Evolutionary conservation across 768 basidiomycete genomes (phyloP).

Genomic region (Boletales sp.): DNA sequence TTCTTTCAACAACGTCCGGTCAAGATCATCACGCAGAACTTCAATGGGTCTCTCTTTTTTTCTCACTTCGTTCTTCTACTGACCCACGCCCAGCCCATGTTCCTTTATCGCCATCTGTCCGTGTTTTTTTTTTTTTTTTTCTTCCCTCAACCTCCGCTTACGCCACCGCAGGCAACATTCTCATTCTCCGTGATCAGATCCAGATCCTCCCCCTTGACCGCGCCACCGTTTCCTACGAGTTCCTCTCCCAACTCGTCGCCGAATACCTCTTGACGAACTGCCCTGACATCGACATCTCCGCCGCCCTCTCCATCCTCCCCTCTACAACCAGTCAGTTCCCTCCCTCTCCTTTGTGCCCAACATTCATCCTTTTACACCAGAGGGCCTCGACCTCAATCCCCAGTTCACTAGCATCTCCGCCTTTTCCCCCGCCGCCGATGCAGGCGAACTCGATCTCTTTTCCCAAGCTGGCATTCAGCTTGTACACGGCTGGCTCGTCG

Average conservation of each 20-base stretch:
- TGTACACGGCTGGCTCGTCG: conserved; percentile 76
- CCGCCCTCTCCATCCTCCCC: conserved; percentile 40
- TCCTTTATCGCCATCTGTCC: conserved; percentile 88
- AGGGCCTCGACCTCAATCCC: conserved; percentile 89
- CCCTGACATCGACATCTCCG: conserved; percentile 35
- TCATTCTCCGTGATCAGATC: conserved; percentile 82
- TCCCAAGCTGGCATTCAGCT: conserved; percentile 76
- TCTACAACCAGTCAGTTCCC: conserved; percentile 63
- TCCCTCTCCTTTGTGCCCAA: not conserved
- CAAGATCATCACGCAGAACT: conserved; percentile 80
- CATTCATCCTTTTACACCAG: conserved; percentile 31
- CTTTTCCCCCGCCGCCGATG: conserved; percentile 61
- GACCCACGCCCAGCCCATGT: conserved; percentile 57
- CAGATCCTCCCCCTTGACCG: conserved; percentile 64
- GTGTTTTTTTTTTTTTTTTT: conserved; percentile 13
- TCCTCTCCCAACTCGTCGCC: conserved; percentile 77
- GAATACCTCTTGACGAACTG: conserved; percentile 69
- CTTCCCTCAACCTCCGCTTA: not conserved
- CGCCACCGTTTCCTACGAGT: conserved; percentile 75
- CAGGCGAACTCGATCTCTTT: conserved; percentile 83
- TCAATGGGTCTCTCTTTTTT: conserved; percentile 52
- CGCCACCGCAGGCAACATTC: conserved; percentile 60
- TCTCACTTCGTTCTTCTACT: no score
- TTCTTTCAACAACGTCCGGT: conserved; percentile 42
- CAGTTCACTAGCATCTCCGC: conserved; percentile 66